These are phyloP conservation scores for Brassica carinata DNA, from an alignment of 345 rosid species.

Conservation along the genomic window DNA sequence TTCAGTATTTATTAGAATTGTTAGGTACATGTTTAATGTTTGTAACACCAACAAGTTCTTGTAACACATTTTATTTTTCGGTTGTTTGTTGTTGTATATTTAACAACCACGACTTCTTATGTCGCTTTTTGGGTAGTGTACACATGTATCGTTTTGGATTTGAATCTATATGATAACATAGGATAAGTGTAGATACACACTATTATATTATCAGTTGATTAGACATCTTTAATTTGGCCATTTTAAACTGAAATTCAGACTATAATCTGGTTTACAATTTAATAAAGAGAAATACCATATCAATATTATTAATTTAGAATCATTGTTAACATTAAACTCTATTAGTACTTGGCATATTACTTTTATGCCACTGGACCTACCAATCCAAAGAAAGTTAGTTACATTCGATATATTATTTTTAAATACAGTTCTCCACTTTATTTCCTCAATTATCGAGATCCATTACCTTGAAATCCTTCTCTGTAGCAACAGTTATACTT, in stretches of 20 bases:
- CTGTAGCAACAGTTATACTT: too few relatives aligned
- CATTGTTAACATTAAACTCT: too few relatives aligned
- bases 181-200: not conserved
- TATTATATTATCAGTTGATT: not conserved
- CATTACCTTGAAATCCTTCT: too few relatives aligned
- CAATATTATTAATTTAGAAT: not conserved
- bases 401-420: too few relatives aligned
- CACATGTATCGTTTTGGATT: not conserved
- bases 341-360: too few relatives aligned
- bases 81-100: not conserved
- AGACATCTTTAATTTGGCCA: not conserved
- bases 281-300: not conserved
- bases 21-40: not conserved
- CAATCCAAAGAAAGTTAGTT: too few relatives aligned
- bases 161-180: not conserved
- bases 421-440: too few relatives aligned
- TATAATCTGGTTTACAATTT: not conserved
- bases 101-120: not conserved
- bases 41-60: not conserved
- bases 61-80: not conserved
- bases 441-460: too few relatives aligned
- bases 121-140: not conserved
- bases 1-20: not conserved
- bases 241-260: not conserved
- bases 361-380: too few relatives aligned